Evolutionary conservation across 2,329 filamentous ascomycete genomes (phyloP), one percentile per base, ranked within the genome.

Genomic region (Trichoderma citrinoviride): DNA sequence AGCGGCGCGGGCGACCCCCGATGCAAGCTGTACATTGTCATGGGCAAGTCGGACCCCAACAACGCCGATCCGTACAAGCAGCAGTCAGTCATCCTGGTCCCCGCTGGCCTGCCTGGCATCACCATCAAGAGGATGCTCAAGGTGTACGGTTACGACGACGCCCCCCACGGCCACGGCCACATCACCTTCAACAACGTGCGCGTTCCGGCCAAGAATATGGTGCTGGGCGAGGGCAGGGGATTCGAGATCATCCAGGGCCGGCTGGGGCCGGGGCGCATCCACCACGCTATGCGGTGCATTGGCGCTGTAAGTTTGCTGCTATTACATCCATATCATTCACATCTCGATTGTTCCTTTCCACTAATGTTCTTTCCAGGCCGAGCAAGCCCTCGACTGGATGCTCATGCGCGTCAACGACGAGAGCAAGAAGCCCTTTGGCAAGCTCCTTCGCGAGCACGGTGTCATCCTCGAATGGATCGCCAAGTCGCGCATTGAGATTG

Each of bases 161-260:
- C 95, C n/a, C 95, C 95, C 2, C 95, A 99, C 77, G 95, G 95
- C 64, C 95, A 99, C 80, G 95, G 93, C 50, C 94, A 99, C 78
- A 87, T 99, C 74, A 86, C 82, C 41, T 98, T 99, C 80, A 83
- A 88, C 66, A 90, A 98, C 75, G 95, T 98, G 68, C 90, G 94
- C 66, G 91, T 99, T 0, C 94, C 94, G 7, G 87, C 83, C 37
- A 81, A 82, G 72, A 95, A 91, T 80, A 89, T 99, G 74, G 90
- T 98, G 12, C 89, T 99, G 3, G 94, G 95, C 67, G 92, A 95
- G 77, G 95, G 95, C 69, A 88, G 92, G 68, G 95, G 95, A 21
- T 99, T 99, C 77, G 95, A 99, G 79, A 97, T 99, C 75, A 97
- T 99, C 74, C 95, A 99, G 77, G 95, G 95, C 65, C 92, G 95